Percentiles rank a stretch among this genome's conserved stretches.
These are phyloP conservation scores for Aspergillus clavatus DNA, from an alignment of 2,329 filamentous ascomycete genomes.

Conservation along the genomic window DNA sequence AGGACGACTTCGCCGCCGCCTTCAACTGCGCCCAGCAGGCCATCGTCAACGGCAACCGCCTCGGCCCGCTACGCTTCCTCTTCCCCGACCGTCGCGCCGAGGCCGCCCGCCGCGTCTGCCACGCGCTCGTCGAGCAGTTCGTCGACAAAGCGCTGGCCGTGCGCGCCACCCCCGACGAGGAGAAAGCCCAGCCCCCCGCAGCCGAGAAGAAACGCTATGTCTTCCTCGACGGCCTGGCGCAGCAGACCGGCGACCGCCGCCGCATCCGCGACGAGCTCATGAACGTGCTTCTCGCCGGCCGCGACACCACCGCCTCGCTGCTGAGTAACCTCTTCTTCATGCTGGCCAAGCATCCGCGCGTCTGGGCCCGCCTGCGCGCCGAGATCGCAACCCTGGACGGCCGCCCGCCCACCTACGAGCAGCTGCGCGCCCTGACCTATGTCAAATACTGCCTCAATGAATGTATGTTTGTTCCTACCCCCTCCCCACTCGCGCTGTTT, in stretches of 20 bases:
- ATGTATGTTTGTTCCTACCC: no score
- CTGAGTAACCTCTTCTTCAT: constrained; percentile 40
- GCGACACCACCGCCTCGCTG: constrained; percentile 44
- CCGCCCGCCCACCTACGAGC: not conserved
- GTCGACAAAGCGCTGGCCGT: constrained; percentile 35
- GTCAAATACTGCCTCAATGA: not conserved
- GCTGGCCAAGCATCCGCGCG: constrained; percentile 33
- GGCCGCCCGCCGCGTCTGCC: constrained; percentile 32
- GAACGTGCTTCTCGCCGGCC: constrained; percentile 44
- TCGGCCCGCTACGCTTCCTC: not conserved
- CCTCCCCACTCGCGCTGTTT: no score
- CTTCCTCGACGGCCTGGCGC: constrained; percentile 41
- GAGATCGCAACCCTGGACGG: constrained; percentile 10
- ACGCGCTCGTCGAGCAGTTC: constrained; percentile 21
- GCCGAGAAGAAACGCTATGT: constrained; percentile 27
- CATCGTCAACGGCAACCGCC: constrained; percentile 6
- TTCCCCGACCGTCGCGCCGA: constrained; percentile 14
- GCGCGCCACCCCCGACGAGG: not conserved
- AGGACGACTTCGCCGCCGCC: constrained; percentile 1
- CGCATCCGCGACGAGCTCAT: constrained; percentile 41
- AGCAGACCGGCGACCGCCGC: constrained; percentile 37
- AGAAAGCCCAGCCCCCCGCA: constrained; percentile 14
- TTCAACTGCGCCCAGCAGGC: constrained; percentile 21
- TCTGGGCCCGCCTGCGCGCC: constrained; percentile 28
- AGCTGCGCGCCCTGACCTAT: not conserved